Conservation (phyloP, 2,329 filamentous ascomycete species). For the Dactylonectria estremocensis region DNA sequence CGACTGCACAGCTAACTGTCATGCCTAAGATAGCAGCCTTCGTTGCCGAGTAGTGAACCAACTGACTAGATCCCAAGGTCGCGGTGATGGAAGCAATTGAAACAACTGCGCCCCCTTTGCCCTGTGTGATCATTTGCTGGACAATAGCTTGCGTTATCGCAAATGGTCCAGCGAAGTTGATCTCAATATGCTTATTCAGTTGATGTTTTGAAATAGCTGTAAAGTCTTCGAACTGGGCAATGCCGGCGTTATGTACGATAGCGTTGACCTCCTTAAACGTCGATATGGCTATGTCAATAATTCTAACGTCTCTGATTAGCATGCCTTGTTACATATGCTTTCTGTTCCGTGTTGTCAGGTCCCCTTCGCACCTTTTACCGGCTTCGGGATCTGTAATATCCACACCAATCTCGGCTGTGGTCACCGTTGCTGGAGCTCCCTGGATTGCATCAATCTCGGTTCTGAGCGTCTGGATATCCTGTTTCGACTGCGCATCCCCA, state of each 20-base stretch:
- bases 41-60: constrained; percentile 18
- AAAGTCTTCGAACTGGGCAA: constrained; percentile 23
- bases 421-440: background rate
- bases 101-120: constrained; percentile 3
- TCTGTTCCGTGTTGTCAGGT: too few species aligned
- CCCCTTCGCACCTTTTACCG: background rate
- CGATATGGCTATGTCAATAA: background rate
- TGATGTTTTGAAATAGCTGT: constrained; percentile 5
- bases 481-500: constrained; percentile 5
- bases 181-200: constrained; percentile 6
- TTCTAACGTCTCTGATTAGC: too few species aligned
- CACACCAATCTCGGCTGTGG: background rate
- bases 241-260: constrained; percentile 25
- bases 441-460: background rate
- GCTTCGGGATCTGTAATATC: constrained; percentile 10
- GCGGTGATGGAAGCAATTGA: constrained; percentile 22
- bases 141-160: constrained; percentile 23
- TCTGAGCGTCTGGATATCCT: constrained; percentile 1
- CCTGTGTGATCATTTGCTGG: constrained; percentile 22
- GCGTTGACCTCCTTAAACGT: constrained; percentile 10
- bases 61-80: constrained; percentile 11
- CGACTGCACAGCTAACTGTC: constrained; percentile 16
- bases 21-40: constrained; percentile 22
- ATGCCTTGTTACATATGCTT: too few species aligned
- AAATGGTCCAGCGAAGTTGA: constrained; percentile 22